Evolutionary conservation across 345 rosid genomes (phyloP).

Genomic region (Corymbia maculata): DNA sequence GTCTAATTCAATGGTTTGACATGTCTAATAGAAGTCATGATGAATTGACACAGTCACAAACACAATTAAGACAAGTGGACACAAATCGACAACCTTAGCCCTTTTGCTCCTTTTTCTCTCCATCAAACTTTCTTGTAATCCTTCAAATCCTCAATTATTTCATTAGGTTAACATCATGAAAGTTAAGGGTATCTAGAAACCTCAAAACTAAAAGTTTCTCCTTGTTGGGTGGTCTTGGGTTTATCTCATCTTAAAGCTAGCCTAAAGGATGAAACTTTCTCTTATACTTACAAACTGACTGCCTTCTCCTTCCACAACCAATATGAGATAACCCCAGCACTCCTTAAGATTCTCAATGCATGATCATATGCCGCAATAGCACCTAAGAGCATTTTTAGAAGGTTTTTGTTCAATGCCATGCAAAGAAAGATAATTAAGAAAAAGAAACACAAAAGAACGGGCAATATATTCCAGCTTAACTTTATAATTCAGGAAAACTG

Average conservation of each 20-base stretch:
- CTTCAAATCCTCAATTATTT: neutral
- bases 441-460: neutral
- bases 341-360: neutral
- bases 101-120: neutral
- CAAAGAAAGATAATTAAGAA: neutral
- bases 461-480: neutral
- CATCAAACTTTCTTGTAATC: neutral
- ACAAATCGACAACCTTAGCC: neutral
- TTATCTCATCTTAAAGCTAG: no score
- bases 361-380: neutral
- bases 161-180: neutral
- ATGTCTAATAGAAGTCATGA: neutral
- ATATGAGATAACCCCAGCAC: no score
- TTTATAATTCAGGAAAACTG: neutral
- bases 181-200: neutral
- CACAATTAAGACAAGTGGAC: neutral
- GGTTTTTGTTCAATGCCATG: neutral
- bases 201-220: neutral
- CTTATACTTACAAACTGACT: no score
- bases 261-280: no score
- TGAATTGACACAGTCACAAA: neutral
- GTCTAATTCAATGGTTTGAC: neutral
- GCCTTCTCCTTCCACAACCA: fast-evolving
- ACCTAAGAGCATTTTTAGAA: neutral
- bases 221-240: no score